A percentile compares a stretch with the other conserved stretches of the same genome.
These are phyloP conservation scores for Kwoniella sp. DNA, from an alignment of 768 basidiomycete species.

Conservation along the genomic window DNA sequence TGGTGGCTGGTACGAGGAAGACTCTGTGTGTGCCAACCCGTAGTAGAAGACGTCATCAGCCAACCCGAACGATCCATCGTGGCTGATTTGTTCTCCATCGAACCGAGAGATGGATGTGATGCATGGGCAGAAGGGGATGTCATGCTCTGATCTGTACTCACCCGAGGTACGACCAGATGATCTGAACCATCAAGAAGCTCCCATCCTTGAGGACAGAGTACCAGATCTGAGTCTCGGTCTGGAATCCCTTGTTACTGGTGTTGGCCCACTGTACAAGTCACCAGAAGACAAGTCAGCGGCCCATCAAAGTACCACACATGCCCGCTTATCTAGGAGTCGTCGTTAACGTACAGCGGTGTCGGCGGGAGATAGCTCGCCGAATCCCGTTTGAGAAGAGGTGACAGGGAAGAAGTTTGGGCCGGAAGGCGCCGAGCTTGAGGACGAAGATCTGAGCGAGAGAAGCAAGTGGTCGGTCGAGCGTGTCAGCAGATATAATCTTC, in stretches of 20 bases:
- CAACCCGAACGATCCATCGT: neutral
- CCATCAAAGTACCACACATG: no score
- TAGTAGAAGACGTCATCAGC: slow-evolving; percentile 1
- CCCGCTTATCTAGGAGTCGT: slow-evolving; percentile 53
- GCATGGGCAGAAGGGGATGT: neutral
- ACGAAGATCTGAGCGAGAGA: slow-evolving; percentile 20
- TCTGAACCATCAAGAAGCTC: slow-evolving; percentile 73
- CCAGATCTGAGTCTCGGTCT: slow-evolving; percentile 86
- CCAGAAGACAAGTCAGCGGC: neutral
- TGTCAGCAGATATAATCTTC: neutral
- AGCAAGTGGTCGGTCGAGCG: neutral
- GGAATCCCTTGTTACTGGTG: slow-evolving; percentile 69
- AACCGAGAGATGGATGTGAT: neutral
- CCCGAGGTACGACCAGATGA: slow-evolving; percentile 89
- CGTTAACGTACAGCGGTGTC: slow-evolving; percentile 57
- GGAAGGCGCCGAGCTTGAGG: slow-evolving; percentile 14
- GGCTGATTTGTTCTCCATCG: neutral
- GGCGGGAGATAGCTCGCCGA: slow-evolving; percentile 41
- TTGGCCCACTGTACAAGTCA: slow-evolving; percentile 68
- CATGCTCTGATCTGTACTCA: slow-evolving; percentile 58
- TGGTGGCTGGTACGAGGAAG: slow-evolving; percentile 89
- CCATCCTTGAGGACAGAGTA: slow-evolving; percentile 84
- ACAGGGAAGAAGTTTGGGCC: slow-evolving; percentile 77
- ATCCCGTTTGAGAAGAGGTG: slow-evolving; percentile 58
- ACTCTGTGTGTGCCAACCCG: slow-evolving; percentile 20